These are phyloP conservation scores for Xylaria flabelliformis DNA, from an alignment of 495 filamentous ascomycete genomes.

Conservation along the genomic window DNA sequence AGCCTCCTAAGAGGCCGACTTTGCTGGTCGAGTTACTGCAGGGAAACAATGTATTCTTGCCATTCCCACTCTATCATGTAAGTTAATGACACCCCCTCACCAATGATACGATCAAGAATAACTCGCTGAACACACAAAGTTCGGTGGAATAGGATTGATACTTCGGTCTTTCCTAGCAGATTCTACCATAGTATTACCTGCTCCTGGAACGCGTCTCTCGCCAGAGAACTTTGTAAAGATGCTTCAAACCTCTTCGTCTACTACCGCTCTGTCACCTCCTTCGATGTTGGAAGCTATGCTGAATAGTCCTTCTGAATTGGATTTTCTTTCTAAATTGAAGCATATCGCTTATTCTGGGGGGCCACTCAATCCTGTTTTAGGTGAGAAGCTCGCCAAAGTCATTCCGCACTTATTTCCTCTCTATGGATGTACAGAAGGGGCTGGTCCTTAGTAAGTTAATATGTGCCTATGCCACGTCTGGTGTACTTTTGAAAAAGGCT, in stretches of 20 bases:
- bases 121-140: conserved; percentile 3
- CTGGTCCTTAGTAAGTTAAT: conserved; percentile 27
- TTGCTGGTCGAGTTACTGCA: conserved; percentile 23
- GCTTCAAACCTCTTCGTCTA: conserved; percentile 32
- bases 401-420: conserved; percentile 37
- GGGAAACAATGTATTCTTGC: conserved; percentile 19
- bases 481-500: not conserved
- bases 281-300: conserved; percentile 39
- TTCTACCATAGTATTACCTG: conserved; percentile 32
- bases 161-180: conserved; percentile 15
- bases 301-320: conserved; percentile 29
- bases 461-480: not conserved
- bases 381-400: conserved; percentile 32
- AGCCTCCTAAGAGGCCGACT: conserved; percentile 27
- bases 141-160: conserved; percentile 22
- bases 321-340: conserved; percentile 31
- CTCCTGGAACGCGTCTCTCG: conserved; percentile 32
- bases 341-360: conserved; percentile 38
- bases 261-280: conserved; percentile 33
- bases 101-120: not conserved
- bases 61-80: conserved; percentile 23
- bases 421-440: conserved; percentile 40
- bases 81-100: not conserved
- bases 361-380: conserved; percentile 37
- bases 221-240: conserved; percentile 35